A percentile compares a stretch with the other conserved stretches of the same genome.
phyloP scores from a whole-genome alignment of 2,329 filamentous ascomycete species.

The Penicillium sp. region DNA sequence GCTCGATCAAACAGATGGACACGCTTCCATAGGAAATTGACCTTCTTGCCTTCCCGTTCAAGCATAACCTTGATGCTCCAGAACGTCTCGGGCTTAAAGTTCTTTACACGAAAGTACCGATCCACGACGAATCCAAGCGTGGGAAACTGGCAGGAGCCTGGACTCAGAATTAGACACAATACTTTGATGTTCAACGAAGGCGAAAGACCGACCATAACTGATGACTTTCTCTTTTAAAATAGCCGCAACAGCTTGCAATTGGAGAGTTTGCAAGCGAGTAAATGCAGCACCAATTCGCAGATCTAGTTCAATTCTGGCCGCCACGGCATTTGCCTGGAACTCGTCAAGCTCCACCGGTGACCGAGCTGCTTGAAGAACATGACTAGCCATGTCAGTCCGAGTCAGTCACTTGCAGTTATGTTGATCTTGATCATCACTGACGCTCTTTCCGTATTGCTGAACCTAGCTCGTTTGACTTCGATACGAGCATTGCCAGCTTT shows the following conservation, averaged over 20 bases:
- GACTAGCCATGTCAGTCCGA: slow-evolving; percentile 46
- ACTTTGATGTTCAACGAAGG: not conserved
- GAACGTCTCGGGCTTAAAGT: slow-evolving; percentile 87
- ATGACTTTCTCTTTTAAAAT: slow-evolving; percentile 60
- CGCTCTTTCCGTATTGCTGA: slow-evolving; percentile 94
- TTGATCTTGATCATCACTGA: slow-evolving; percentile 39
- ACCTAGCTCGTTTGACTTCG: slow-evolving; percentile 76
- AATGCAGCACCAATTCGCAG: slow-evolving; percentile 88
- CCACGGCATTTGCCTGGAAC: slow-evolving; percentile 77
- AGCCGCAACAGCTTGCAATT: slow-evolving; percentile 65
- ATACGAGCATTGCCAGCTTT: slow-evolving; percentile 65
- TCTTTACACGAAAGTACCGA: slow-evolving; percentile 86
- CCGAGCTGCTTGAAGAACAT: slow-evolving; percentile 77
- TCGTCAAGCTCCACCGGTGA: slow-evolving; percentile 75
- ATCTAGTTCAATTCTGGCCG: slow-evolving; percentile 85
- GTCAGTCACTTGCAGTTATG: not conserved
- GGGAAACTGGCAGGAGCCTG: slow-evolving; percentile 90
- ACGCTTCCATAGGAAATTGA: slow-evolving; percentile 78
- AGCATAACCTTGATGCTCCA: slow-evolving; percentile 88
- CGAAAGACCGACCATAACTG: slow-evolving; percentile 63
- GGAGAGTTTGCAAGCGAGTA: slow-evolving; percentile 77
- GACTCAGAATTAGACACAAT: not conserved
- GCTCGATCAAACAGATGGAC: slow-evolving; percentile 83
- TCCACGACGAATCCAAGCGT: slow-evolving; percentile 96
- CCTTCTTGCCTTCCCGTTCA: slow-evolving; percentile 67